These are phyloP conservation scores for Solanum okadae DNA, from an alignment of 257 asterid genomes.

Conservation along the genomic window DNA sequence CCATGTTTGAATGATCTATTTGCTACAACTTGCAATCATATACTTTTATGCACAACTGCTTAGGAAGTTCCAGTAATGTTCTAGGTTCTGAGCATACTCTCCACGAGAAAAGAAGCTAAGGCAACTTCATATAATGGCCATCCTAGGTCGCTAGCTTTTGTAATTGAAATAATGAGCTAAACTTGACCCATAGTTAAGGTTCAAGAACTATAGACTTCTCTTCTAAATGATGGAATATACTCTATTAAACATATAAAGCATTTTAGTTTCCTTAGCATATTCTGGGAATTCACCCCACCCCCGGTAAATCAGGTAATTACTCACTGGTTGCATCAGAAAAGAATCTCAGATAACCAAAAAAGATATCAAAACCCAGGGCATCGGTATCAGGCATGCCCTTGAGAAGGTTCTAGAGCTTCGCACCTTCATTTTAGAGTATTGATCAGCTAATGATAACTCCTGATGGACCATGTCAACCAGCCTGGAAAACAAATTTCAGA, in stretches of 20 bases:
- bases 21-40: background rate
- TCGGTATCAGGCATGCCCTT: background rate
- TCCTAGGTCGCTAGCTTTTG: background rate
- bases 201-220: background rate
- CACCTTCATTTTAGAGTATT: constrained; percentile 78
- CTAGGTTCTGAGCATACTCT: background rate
- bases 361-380: background rate
- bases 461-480: constrained; percentile 81
- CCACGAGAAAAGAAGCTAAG: background rate
- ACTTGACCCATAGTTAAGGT: background rate
- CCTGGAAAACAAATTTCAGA: constrained; percentile 34
- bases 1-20: background rate
- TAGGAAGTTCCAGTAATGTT: background rate
- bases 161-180: background rate
- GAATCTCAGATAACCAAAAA: background rate
- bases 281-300: background rate
- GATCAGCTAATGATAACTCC: constrained; percentile 95
- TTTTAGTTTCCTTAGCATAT: background rate
- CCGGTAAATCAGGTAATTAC: background rate
- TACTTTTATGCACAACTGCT: background rate
- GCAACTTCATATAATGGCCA: background rate
- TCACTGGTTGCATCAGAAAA: background rate
- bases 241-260: background rate
- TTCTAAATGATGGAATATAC: background rate
- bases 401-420: constrained; percentile 11